Evolutionary conservation across 1,139 yeast genomes (phyloP), one percentile per base, ranked within the genome.

Genomic region (Debaryomyces nepalensis): DNA sequence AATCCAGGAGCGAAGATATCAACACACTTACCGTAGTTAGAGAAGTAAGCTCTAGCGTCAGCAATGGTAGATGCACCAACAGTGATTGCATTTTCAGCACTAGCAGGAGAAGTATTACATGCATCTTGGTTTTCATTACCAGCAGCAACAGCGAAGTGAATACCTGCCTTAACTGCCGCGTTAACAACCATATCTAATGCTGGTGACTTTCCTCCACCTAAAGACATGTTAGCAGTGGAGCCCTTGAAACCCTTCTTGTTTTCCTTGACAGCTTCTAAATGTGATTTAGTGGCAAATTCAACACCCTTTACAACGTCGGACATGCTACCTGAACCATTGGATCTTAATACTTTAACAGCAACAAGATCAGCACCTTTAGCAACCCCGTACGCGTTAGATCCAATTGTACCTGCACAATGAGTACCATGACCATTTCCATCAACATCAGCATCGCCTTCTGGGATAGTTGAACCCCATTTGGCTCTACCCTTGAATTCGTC

Each of bases 361-460:
- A 84, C 88, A 45, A 86, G 67, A 11, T 82, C 71, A 32, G 87
- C 90, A 47, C 81, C 76, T 66, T 87, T 87, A 49, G 95, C 87
- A 48, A 87, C 87, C 70, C 95, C 95, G 57, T 83, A 86, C 47
- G 78, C 70, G 49, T 75, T 73, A 16, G 93, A 84, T 27, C 83
- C 95, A 58, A 86, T 84, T 39, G 89, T 84, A 67, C 95, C 95
- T 19, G 95, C 91, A 75, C 91, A 85, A 62, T 87, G 95, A 44
- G 95, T 85, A 49, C 95, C 95, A 71, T 93, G 99, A 42, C 98
- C 99, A 63, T 91, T 91, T 42, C 95, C 96, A 64, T 93, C 98
- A 40, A 71, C 63, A 58, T 91, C 96, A 38, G 74, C 76, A 61
- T 91, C 97, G 53, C 89, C 93, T 35, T 68, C 60, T 43, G 97